A percentile compares a stretch with the other conserved stretches of the same genome.
Evolutionary conservation across 768 basidiomycete species (phyloP).

Genomic region (Boletus pseudopeckii): DNA sequence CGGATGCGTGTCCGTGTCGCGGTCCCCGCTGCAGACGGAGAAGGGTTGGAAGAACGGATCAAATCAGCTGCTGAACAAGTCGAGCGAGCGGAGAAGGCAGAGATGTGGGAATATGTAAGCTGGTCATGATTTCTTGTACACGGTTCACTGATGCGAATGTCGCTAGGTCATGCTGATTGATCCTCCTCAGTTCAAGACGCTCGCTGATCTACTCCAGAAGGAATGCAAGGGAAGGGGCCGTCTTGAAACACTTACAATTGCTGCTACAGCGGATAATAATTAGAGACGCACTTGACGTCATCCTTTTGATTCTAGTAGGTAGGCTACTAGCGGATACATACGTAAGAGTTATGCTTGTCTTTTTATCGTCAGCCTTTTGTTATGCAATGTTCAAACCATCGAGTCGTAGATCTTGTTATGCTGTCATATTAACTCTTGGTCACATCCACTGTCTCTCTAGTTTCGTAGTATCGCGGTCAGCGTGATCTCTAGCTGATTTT

Average conservation of each 20-base stretch:
- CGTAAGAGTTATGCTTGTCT: not conserved
- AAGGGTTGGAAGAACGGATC: slow-evolving; percentile 67
- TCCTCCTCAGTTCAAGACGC: slow-evolving; percentile 83
- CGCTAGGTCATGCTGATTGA: slow-evolving; percentile 88
- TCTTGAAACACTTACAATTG: slow-evolving; percentile 77
- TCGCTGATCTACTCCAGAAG: slow-evolving; percentile 87
- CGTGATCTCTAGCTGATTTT: slow-evolving; percentile 22
- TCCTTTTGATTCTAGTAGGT: too few species aligned
- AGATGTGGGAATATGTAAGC: slow-evolving; percentile 87
- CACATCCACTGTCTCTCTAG: slow-evolving; percentile 1
- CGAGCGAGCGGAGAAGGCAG: slow-evolving; percentile 74
- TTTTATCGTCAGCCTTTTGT: not conserved
- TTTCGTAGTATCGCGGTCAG: slow-evolving; percentile 12
- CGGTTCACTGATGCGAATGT: slow-evolving; percentile 8
- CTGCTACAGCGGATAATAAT: slow-evolving; percentile 49
- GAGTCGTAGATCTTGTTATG: not conserved
- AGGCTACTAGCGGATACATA: too few species aligned
- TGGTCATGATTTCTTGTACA: not conserved
- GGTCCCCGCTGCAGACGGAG: slow-evolving; percentile 64
- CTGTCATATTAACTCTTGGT: not conserved
- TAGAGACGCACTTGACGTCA: slow-evolving; percentile 5
- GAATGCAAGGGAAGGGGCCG: slow-evolving; percentile 87
- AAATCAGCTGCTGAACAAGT: slow-evolving; percentile 73
- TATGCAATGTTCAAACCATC: not conserved
- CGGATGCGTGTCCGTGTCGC: slow-evolving; percentile 87